Percentiles rank a stretch among this genome's conserved stretches.
These are phyloP conservation scores for Lunularia cruciata DNA, from an alignment of 225 moss, liverwort and hornwort species.

Conservation along the genomic window DNA sequence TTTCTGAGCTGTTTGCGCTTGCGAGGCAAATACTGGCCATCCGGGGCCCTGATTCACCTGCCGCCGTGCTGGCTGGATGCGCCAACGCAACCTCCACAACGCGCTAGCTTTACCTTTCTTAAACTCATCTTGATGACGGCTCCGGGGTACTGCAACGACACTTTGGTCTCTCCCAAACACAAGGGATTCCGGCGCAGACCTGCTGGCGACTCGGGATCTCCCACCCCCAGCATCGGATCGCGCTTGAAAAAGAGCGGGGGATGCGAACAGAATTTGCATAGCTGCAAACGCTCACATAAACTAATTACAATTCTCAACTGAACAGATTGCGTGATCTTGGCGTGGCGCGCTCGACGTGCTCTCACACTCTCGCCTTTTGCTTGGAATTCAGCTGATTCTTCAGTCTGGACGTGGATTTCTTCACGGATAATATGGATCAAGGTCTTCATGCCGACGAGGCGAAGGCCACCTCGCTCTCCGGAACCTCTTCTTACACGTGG, in stretches of 20 bases:
- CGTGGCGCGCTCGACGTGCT: too few relatives aligned
- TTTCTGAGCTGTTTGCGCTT: conserved; percentile 41
- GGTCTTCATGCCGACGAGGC: too few relatives aligned
- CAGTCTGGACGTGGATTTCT: too few relatives aligned
- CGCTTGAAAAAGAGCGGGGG: background rate
- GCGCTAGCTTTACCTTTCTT: conserved; percentile 6
- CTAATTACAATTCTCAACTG: too few relatives aligned
- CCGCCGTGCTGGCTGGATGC: conserved; percentile 16
- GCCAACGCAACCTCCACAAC: conserved; percentile 15
- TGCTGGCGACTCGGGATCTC: background rate
- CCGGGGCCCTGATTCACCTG: conserved; percentile 18
- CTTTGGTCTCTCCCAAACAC: background rate
- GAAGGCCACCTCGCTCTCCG: too few relatives aligned
- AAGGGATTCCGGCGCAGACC: background rate
- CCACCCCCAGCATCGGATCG: background rate
- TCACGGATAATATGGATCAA: too few relatives aligned
- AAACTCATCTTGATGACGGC: conserved; percentile 1
- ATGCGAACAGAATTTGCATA: background rate
- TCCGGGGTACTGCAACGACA: background rate
- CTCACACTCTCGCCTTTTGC: too few relatives aligned
- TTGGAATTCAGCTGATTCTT: too few relatives aligned
- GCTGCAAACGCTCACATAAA: too few relatives aligned
- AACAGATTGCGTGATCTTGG: too few relatives aligned
- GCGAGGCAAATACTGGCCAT: conserved; percentile 44
- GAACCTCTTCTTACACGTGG: too few relatives aligned